Base-by-base conservation (phyloP, 1,139 yeast species). In the Zygoascus sp. region DNA sequence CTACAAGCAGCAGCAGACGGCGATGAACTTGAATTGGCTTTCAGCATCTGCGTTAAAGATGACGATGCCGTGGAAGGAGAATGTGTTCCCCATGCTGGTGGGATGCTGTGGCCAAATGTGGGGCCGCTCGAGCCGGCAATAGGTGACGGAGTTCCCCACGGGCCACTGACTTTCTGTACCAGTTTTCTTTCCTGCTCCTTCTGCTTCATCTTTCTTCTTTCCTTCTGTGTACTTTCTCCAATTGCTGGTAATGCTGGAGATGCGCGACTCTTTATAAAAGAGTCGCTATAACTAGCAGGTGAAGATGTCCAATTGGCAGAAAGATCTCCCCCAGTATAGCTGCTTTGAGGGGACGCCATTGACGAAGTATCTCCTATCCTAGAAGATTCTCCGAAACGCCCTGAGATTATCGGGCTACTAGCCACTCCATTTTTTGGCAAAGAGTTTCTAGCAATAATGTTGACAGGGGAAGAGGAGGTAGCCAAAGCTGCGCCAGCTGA, bases 181-280 rank as follows among this genome's bases (percentile, higher is more conserved):
- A 30, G 56, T 50, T 23, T 46, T 37, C 20, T 41, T 37, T 21
- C 37, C 40, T 15, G 22, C 20, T 20, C 39, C 16, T 21, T 35
- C 25, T 21, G 25, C 15, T 30, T 30, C 15, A 13, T 5, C 13
- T 30, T 30, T 16, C 17, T 30, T 13, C 34, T 30, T 13, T 30
- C 36, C n/a, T 37, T 32, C 6, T 32, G 35, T n/a, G 37, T 16
- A 3, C 43, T 30, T 2, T 30, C 43, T 2, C 43, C 37, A 21
- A 30, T 30, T 6, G 37, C 20, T 10, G 43, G 36, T 7, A 40
- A 21, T 20, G 20, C 37, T 9, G 40, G 19, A 25, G 40, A 21
- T 3, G 39, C 8, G 5, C 32, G n/a, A 4, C n/a, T 8, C 4
- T 28, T 34, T n/a, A 17, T 4, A 6, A 22, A 7, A 16, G 36